phyloP scores from a whole-genome alignment of 2,329 filamentous ascomycete species.

The Cryphonectria naterciae region DNA sequence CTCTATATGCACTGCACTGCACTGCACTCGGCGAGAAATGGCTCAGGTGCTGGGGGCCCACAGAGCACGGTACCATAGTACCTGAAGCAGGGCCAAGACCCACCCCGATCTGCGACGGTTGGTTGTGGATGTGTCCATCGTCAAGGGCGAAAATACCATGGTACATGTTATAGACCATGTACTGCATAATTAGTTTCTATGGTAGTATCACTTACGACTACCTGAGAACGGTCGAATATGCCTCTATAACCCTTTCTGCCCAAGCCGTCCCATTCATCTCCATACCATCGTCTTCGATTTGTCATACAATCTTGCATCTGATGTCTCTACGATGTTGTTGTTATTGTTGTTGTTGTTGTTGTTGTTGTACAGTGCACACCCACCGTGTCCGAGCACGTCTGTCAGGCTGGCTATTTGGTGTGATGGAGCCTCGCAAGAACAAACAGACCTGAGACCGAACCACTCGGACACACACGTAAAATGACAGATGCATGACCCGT shows the following conservation, averaged over 20 bases:
- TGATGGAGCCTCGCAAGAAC: not conserved
- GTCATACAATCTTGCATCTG: not conserved
- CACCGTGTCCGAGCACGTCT: not conserved
- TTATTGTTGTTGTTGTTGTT: not conserved
- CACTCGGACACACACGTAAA: not conserved
- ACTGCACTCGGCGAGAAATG: not conserved
- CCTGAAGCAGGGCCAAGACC: not conserved
- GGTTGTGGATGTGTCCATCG: not conserved
- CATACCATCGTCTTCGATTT: not conserved
- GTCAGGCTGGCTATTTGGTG: not conserved
- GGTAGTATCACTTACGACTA: not conserved
- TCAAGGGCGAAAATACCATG: not conserved
- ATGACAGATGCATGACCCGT: not conserved
- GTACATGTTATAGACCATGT: not conserved
- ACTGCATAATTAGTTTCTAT: not conserved
- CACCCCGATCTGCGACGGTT: not conserved
- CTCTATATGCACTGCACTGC: slow-evolving; percentile 3
- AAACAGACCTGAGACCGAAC: not conserved
- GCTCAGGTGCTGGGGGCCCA: not conserved
- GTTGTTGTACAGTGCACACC: not conserved
- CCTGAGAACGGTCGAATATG: not conserved
- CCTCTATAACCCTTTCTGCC: not conserved
- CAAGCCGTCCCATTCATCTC: not conserved
- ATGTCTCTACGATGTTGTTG: not conserved
- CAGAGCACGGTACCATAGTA: not conserved